Evolutionary conservation across 2,329 filamentous ascomycete species (phyloP), one percentile per base, ranked within the genome.

Genomic region (Cladophialophora yegresii): DNA sequence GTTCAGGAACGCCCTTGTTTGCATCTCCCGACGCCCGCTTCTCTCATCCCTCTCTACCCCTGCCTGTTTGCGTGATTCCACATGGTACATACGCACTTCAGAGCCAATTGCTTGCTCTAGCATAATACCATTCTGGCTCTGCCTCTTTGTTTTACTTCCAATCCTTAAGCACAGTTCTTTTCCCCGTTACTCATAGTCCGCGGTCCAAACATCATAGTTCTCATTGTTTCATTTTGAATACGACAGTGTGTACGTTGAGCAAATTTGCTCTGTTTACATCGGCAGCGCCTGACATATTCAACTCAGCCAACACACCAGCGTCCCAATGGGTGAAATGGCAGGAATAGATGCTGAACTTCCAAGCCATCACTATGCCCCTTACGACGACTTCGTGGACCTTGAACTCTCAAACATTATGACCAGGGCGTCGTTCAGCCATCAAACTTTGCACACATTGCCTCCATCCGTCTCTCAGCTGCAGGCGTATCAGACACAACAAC

Each of bases 61-160:
- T 66, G 69, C 64, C 67, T 71, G 70, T 71, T 71, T 71, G 70
- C 67, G 67, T 68, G 61, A 64, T 51, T 62, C 47, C 54, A 49
- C 58, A 23, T 28, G 47, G 23, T 50, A 28, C 45, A 54, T 36
- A 61, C 59, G 53, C 65, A 56, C 49, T 49, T 56, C 47, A 61
- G 43, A 54, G 45, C 55, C 36, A 55, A 22, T 57, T 67, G 58
- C 55, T 61, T 61, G 61, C 51, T 61, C 55, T 54, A 40, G 50
- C 23, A 65, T 67, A 59, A 63, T 65, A 62, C 50, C 20, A 59
- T 65, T 64, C 30, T 58, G 28, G 12, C 64, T 45, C 43, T 55
- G 28, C 51, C 60, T 51, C 50, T 57, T 65, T 56, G 45, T 61
- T 50, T 60, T 47, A 23, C 33, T 23, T 33, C 56, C 23, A 40